These are phyloP conservation scores for Euptelea pleiosperma DNA, from an alignment of 164 flowering plant species.

Conservation along the genomic window DNA sequence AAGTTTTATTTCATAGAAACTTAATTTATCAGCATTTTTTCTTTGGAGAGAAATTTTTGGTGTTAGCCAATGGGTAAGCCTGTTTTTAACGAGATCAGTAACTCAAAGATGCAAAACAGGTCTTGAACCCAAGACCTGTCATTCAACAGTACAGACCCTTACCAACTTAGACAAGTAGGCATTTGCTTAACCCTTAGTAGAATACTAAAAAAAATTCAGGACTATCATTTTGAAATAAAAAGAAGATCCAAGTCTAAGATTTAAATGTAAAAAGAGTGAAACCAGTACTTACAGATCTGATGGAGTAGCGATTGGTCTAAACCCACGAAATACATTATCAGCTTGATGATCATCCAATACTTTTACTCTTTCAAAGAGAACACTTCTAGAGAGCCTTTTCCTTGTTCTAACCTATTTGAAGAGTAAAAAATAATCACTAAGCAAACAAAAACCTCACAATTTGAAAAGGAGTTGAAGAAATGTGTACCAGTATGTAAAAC, in stretches of 20 bases:
- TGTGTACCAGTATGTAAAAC: background rate
- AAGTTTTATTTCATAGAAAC: too few species aligned
- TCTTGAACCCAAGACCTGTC: too few species aligned
- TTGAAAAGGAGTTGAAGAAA: too few species aligned
- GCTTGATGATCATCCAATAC: conserved; percentile 39
- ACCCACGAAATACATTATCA: conserved; percentile 53
- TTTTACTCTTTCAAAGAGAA: conserved; percentile 51
- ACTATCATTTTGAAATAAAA: background rate
- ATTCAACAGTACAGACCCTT: too few species aligned
- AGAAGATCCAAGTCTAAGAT: background rate
- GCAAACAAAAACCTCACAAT: background rate
- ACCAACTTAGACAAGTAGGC: too few species aligned
- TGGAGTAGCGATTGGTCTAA: conserved; percentile 50
- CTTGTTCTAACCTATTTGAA: conserved; percentile 34
- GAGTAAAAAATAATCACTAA: background rate
- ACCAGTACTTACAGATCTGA: conserved; percentile 54
- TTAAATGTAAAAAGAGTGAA: background rate
- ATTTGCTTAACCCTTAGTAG: too few species aligned
- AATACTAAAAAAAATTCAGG: background rate
- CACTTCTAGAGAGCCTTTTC: conserved; percentile 56
- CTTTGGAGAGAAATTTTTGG: too few species aligned
- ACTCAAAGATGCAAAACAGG: too few species aligned
- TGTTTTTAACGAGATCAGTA: too few species aligned
- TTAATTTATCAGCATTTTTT: too few species aligned
- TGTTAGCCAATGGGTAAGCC: too few species aligned